Evolutionary conservation across 805 yeast species (phyloP).

Genomic region (Kazachstania kunashirensis): DNA sequence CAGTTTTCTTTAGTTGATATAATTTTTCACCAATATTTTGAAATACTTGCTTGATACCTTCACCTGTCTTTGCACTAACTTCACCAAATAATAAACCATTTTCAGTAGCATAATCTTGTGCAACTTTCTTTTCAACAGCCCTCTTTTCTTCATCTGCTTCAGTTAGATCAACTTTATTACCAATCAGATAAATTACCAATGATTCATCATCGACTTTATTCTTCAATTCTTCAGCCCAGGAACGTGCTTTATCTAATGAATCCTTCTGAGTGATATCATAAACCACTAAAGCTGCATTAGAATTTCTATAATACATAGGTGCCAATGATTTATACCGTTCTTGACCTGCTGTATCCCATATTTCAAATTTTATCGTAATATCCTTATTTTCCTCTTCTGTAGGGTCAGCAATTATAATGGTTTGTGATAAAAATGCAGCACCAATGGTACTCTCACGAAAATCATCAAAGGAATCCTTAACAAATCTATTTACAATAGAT

Average conservation of each 20-base stretch:
- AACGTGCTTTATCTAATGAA: slow-evolving; percentile 69
- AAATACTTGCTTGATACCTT: slow-evolving; percentile 39
- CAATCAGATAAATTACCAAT: slow-evolving; percentile 76
- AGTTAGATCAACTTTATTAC: slow-evolving; percentile 69
- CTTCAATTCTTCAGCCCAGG: slow-evolving; percentile 87
- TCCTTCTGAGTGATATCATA: slow-evolving; percentile 67
- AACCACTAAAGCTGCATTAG: slow-evolving; percentile 78
- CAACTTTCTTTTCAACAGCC: slow-evolving; percentile 35
- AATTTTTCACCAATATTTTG: slow-evolving; percentile 41
- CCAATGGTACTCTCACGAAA: slow-evolving; percentile 89
- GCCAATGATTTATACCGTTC: slow-evolving; percentile 75
- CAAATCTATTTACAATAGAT: slow-evolving; percentile 77
- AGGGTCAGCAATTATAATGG: slow-evolving; percentile 33
- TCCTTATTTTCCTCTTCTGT: slow-evolving; percentile 16
- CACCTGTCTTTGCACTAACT: slow-evolving; percentile 52
- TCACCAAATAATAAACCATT: slow-evolving; percentile 42
- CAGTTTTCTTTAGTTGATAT: slow-evolving; percentile 20
- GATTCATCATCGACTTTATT: slow-evolving; percentile 64
- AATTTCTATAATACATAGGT: slow-evolving; percentile 75
- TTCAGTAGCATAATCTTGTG: slow-evolving; percentile 47
- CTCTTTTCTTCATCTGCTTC: slow-evolving; percentile 45
- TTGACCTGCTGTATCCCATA: slow-evolving; percentile 97
- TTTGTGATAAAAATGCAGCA: slow-evolving; percentile 93
- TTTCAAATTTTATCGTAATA: slow-evolving; percentile 44
- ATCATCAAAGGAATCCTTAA: slow-evolving; percentile 60